A percentile compares a stretch with the other conserved stretches of the same genome.
These are phyloP conservation scores for Diaporthe caulivora DNA, from an alignment of 2,329 filamentous ascomycete species.

Conservation along the genomic window DNA sequence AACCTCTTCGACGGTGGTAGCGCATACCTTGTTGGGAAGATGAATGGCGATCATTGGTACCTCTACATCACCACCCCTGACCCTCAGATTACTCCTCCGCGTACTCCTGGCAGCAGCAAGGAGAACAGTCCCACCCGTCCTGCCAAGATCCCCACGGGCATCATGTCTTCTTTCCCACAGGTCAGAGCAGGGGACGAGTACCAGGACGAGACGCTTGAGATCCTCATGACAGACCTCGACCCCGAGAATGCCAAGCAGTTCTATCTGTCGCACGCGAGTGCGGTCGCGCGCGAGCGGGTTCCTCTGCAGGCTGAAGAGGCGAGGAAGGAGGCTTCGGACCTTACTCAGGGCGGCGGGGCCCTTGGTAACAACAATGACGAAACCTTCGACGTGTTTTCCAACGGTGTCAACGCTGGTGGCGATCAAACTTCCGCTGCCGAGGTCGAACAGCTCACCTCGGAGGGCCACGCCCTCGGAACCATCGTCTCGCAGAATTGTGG, in stretches of 20 bases:
- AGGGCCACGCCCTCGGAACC: slow-evolving; percentile 93
- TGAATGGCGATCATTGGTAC: slow-evolving; percentile 99
- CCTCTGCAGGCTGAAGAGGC: slow-evolving; percentile 75
- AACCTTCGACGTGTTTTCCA: slow-evolving; percentile 84
- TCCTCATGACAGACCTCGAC: slow-evolving; percentile 80
- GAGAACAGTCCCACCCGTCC: slow-evolving; percentile 51
- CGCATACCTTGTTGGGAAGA: slow-evolving; percentile 99
- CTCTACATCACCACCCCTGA: slow-evolving; percentile 94
- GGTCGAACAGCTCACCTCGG: slow-evolving; percentile 85
- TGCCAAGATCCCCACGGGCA: slow-evolving; percentile 68
- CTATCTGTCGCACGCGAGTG: slow-evolving; percentile 81
- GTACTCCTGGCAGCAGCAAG: slow-evolving; percentile 74
- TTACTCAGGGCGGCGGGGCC: slow-evolving; percentile 54
- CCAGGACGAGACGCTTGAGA: slow-evolving; percentile 82
- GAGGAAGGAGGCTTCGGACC: slow-evolving; percentile 69
- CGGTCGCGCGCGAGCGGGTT: slow-evolving; percentile 86
- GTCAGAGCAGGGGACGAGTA: slow-evolving; percentile 54
- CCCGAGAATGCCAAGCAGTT: slow-evolving; percentile 78
- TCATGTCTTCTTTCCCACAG: slow-evolving; percentile 50
- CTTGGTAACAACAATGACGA: slow-evolving; percentile 61
- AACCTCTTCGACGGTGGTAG: slow-evolving; percentile 92
- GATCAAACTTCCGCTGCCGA: slow-evolving; percentile 70
- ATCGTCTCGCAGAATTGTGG: slow-evolving; percentile 93
- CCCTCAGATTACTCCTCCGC: slow-evolving; percentile 82
- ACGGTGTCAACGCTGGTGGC: slow-evolving; percentile 64